phyloP scores from a whole-genome alignment of 2,329 filamentous ascomycete genomes.

The Sporothrix brunneoviolacea region DNA sequence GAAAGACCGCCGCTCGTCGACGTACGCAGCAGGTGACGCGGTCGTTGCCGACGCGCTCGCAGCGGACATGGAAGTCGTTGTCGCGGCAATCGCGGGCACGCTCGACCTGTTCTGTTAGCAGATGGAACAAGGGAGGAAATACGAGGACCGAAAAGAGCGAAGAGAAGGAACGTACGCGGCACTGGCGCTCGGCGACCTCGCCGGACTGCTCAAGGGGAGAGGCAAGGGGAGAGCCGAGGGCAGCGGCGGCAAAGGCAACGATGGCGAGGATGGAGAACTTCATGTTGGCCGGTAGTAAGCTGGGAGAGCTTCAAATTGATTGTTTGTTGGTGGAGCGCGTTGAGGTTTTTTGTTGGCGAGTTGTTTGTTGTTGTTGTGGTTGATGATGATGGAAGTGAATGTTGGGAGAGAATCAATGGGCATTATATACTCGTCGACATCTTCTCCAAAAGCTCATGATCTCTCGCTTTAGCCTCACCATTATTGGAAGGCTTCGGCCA shows the following conservation, averaged over 20 bases:
- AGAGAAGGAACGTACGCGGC: too few relatives aligned
- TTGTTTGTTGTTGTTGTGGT: too few relatives aligned
- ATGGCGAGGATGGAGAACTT: not conserved
- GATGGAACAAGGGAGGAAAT: too few relatives aligned
- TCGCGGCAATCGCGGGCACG: not conserved
- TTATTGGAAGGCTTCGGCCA: too few relatives aligned
- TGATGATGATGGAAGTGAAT: too few relatives aligned
- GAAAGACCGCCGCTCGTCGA: too few relatives aligned
- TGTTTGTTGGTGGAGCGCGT: not conserved
- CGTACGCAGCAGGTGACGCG: constrained; percentile 1
- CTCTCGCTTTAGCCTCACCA: too few relatives aligned
- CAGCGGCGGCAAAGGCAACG: not conserved
- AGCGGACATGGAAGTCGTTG: not conserved
- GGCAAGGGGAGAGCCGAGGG: not conserved
- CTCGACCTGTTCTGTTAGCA: not conserved
- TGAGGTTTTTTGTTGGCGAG: not conserved
- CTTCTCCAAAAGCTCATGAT: too few relatives aligned
- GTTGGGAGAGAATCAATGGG: too few relatives aligned
- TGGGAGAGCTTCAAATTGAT: not conserved
- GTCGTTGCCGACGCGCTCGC: not conserved
- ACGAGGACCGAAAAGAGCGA: too few relatives aligned
- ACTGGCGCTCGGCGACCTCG: not conserved
- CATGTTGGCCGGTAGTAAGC: not conserved
- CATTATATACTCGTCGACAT: too few relatives aligned
- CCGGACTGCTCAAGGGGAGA: too few relatives aligned